A percentile compares a stretch with the other conserved stretches of the same genome.
Evolutionary conservation across 2,329 filamentous ascomycete genomes (phyloP).

Genomic region (Colletotrichum sansevieriae): DNA sequence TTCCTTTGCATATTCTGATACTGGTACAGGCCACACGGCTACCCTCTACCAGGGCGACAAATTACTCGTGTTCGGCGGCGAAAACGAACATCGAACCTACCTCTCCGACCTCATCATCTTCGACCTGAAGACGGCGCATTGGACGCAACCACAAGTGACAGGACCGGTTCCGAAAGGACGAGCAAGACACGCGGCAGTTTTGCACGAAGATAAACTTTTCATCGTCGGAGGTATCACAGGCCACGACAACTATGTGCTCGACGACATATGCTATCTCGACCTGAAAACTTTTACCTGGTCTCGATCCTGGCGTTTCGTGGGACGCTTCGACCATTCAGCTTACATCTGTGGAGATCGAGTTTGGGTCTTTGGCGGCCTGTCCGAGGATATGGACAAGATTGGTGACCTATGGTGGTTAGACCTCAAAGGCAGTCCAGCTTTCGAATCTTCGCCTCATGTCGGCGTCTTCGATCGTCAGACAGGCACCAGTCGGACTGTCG

Average conservation of each 20-base stretch:
- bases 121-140: constrained; percentile 92
- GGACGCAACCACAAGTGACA: constrained; percentile 90
- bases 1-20: constrained; percentile 21
- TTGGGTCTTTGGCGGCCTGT: constrained; percentile 96
- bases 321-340: constrained; percentile 93
- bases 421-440: constrained; percentile 88
- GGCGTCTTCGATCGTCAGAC: constrained; percentile 64
- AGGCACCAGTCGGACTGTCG: constrained; percentile 55
- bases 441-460: constrained; percentile 76
- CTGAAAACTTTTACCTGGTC: constrained; percentile 99
- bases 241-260: constrained; percentile 89
- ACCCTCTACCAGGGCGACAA: constrained; percentile 95
- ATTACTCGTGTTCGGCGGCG: constrained; percentile 95
- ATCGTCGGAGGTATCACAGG: constrained; percentile 96
- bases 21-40: constrained; percentile 83
- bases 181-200: constrained; percentile 91
- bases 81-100: constrained; percentile 97
- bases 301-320: constrained; percentile 93
- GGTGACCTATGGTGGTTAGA: constrained; percentile 98
- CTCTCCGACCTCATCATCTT: constrained; percentile 97
- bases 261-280: constrained; percentile 97
- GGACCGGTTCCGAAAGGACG: constrained; percentile 90
- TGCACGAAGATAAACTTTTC: constrained; percentile 97
- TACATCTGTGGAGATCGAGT: constrained; percentile 93
- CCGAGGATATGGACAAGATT: constrained; percentile 96